phyloP scores from a whole-genome alignment of 768 basidiomycete genomes.

The Suillus lakei region DNA sequence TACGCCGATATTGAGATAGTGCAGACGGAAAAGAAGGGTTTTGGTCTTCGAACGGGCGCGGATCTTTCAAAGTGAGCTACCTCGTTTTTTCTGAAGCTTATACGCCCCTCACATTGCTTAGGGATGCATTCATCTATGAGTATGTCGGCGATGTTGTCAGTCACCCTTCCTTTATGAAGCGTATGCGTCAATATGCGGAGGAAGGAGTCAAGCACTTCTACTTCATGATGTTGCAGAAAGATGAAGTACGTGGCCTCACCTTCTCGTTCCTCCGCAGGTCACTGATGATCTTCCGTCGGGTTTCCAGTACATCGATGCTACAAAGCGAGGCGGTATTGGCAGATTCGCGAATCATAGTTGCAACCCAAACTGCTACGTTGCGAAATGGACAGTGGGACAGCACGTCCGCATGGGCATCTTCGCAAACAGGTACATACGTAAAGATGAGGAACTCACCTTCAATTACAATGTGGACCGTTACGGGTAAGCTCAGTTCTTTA shows the following conservation, averaged over 20 bases:
- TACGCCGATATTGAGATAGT: conserved; percentile 92
- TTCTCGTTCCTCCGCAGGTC: background rate
- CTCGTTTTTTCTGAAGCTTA: background rate
- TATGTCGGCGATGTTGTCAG: conserved; percentile 97
- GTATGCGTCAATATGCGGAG: conserved; percentile 91
- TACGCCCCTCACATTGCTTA: conserved; percentile 36
- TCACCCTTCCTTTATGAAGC: conserved; percentile 83
- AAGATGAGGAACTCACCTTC: conserved; percentile 92
- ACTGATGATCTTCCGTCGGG: background rate
- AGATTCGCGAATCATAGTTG: conserved; percentile 99
- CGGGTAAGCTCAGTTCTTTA: conserved; percentile 61
- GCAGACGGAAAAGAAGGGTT: conserved; percentile 94
- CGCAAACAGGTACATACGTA: conserved; percentile 77
- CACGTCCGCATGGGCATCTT: conserved; percentile 98
- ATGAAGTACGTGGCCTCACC: conserved; percentile 69
- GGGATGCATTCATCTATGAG: conserved; percentile 94
- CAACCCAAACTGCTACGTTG: conserved; percentile 96
- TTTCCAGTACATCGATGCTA: conserved; percentile 94
- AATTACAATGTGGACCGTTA: conserved; percentile 99
- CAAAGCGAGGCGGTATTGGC: conserved; percentile 94
- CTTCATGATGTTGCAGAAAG: conserved; percentile 99
- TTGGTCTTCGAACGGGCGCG: conserved; percentile 79
- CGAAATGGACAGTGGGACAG: conserved; percentile 93
- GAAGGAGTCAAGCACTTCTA: conserved; percentile 97
- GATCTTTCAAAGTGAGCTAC: conserved; percentile 64